These are phyloP conservation scores for Quercus dentata DNA, from an alignment of 306 rosid species.

Conservation along the genomic window DNA sequence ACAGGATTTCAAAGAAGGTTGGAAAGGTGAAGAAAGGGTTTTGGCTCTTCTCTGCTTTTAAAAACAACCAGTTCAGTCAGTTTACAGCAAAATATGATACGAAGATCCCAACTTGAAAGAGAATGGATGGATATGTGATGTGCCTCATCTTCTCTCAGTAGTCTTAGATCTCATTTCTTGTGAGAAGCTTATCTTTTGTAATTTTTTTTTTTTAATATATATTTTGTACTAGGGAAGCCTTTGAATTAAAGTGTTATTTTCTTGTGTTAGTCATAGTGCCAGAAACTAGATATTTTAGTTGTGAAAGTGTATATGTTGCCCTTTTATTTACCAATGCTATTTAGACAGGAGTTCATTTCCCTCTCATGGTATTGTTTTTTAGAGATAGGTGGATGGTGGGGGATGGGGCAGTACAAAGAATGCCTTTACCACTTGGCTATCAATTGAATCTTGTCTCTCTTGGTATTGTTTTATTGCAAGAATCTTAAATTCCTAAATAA, in stretches of 20 bases:
- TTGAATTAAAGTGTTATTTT: no score
- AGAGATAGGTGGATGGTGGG: no score
- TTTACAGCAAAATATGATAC: constrained; percentile 14
- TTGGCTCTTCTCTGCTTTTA: constrained; percentile 41
- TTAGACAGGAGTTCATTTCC: background rate
- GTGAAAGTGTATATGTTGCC: constrained; percentile 23
- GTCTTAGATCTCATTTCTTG: constrained; percentile 58
- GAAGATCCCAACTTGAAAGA: constrained; percentile 53
- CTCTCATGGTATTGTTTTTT: background rate
- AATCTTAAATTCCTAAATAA: background rate
- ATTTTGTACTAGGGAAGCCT: background rate
- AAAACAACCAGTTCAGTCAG: constrained; percentile 14
- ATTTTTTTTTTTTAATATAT: background rate
- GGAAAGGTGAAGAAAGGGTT: constrained; percentile 45
- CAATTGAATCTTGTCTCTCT: background rate
- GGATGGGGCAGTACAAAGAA: no score
- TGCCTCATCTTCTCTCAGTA: constrained; percentile 2
- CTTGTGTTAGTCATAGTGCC: background rate
- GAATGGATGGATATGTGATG: constrained; percentile 3
- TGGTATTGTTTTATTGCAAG: background rate
- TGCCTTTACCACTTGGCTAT: no score
- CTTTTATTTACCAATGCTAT: background rate
- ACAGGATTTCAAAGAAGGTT: constrained; percentile 28
- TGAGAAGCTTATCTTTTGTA: constrained; percentile 37
- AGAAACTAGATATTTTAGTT: background rate